Conservation (phyloP, 148 eudicot species). For the Oxyria digyna region DNA sequence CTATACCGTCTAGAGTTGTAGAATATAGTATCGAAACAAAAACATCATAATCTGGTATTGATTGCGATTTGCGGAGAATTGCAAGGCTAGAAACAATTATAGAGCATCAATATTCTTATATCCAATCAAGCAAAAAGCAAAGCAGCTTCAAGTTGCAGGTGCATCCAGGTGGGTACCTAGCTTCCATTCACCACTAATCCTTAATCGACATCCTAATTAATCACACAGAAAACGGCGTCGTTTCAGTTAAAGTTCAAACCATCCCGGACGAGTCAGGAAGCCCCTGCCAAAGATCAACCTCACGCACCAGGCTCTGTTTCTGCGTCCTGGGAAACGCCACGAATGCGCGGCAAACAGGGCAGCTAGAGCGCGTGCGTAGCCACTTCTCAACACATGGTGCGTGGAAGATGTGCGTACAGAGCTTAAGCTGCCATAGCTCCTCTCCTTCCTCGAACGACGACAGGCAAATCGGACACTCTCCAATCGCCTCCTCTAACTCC, state of each 20-base stretch:
- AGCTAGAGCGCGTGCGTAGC: constrained; percentile 20
- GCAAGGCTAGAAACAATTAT: too few species aligned
- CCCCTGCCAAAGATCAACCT: constrained; percentile 19
- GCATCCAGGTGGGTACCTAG: too few species aligned
- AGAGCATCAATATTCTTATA: too few species aligned
- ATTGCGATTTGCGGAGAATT: too few species aligned
- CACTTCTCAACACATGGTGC: constrained; percentile 23
- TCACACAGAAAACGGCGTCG: neutral
- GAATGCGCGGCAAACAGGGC: constrained; percentile 33
- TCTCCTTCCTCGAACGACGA: constrained; percentile 21
- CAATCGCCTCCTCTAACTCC: neutral
- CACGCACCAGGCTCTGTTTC: neutral
- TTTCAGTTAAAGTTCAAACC: constrained; percentile 10
- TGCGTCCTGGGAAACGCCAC: neutral
- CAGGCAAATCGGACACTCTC: constrained; percentile 34
- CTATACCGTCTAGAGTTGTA: too few species aligned
- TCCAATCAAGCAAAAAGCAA: too few species aligned
- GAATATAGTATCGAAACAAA: too few species aligned
- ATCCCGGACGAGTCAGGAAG: constrained; percentile 20
- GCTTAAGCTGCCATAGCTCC: constrained; percentile 13
- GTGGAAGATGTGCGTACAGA: constrained; percentile 29
- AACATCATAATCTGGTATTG: too few species aligned
- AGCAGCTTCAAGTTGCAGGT: too few species aligned
- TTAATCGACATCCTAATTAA: too few species aligned
- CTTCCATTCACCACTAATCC: too few species aligned